Base-by-base conservation (phyloP, 192 early-diverging fungal species). In the Backusella macrospora region DNA sequence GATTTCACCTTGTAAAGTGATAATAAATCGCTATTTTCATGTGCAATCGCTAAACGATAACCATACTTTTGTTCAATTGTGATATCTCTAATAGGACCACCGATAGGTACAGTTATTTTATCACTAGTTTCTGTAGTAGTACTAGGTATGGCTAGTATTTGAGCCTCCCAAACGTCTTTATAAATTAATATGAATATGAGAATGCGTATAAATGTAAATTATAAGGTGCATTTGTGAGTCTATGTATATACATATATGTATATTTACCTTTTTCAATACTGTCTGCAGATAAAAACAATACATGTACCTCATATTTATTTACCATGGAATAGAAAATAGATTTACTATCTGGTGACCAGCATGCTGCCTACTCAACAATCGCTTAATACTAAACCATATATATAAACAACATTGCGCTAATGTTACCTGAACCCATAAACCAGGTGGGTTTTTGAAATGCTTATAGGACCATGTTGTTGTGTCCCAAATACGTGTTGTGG, bases 341-440 rank as follows among this genome's bases (percentile, higher is more conserved):
- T 59, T 72, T 64, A 44, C 86, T 83, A 47, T 90, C 89, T n/a
- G 86, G 87, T 12, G 86, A 82, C 90, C 90, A 91, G 52, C 81
- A 82, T 9, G 85, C 87, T 55, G 84, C 79, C 79, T 89, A 47
- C 16, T 23, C 43, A 48, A 38, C 16, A 15, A 14, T 63, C 16
- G 45, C 29, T 49, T 47, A 46, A 44, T 73, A 34, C 10, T 26
- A 55, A 42, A 29, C 23, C 39, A 52, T 18, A 52, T 8, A 49
- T 6, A 52, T 34, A 52, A 48, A 8, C 0, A 8, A 8, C 18
- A 3, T 62, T 46, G 13, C 23, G 39, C 37, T n/a, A 71, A 75
- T 69, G 63, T 82, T 73, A 73, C 79, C 76, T 75, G 62, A n/a
- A 74, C 77, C 59, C 63, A 79, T 63, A 69, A 62, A 34, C 78